Percentiles rank a stretch among this genome's conserved stretches.
Evolutionary conservation across 2,329 filamentous ascomycete species (phyloP).

Genomic region (Penicillium frequentans): DNA sequence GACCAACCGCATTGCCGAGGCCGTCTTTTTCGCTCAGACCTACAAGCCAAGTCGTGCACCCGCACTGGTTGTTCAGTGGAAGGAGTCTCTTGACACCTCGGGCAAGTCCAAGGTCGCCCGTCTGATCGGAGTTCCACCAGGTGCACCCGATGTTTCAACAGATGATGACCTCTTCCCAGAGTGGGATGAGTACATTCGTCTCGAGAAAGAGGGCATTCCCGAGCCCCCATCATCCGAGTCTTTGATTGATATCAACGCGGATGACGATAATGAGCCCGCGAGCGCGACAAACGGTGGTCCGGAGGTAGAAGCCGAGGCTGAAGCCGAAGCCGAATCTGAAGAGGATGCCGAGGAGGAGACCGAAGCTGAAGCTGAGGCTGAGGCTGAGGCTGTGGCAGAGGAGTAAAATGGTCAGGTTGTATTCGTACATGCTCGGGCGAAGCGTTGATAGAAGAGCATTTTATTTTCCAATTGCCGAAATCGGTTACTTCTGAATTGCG

Average conservation of each 20-base stretch:
- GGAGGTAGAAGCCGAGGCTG: slow-evolving; percentile 29
- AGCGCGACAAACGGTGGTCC: slow-evolving; percentile 35
- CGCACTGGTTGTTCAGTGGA: slow-evolving; percentile 74
- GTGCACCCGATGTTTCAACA: slow-evolving; percentile 58
- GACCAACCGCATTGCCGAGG: slow-evolving; percentile 79
- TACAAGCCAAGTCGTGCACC: slow-evolving; percentile 81
- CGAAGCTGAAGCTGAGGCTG: slow-evolving; percentile 8
- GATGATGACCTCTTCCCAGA: slow-evolving; percentile 88
- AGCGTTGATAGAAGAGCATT: slow-evolving; percentile 23
- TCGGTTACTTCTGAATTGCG: slow-evolving; percentile 24
- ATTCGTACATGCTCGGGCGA: slow-evolving; percentile 14
- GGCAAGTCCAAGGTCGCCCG: slow-evolving; percentile 85
- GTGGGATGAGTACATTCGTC: slow-evolving; percentile 84
- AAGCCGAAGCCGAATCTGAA: slow-evolving; percentile 19
- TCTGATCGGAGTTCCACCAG: slow-evolving; percentile 76
- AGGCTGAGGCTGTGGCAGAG: slow-evolving; percentile 8
- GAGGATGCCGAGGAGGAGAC: slow-evolving; percentile 8
- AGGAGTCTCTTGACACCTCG: slow-evolving; percentile 74
- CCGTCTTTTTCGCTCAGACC: slow-evolving; percentile 89
- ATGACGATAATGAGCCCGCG: slow-evolving; percentile 29
- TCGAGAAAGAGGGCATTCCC: slow-evolving; percentile 70
- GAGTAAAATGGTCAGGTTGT: slow-evolving; percentile 24
- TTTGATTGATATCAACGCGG: slow-evolving; percentile 43
- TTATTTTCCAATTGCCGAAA: slow-evolving; percentile 17
- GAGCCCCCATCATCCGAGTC: slow-evolving; percentile 39